phyloP scores from a whole-genome alignment of 2,329 filamentous ascomycete genomes.

The Nannizziopsis barbatae region DNA sequence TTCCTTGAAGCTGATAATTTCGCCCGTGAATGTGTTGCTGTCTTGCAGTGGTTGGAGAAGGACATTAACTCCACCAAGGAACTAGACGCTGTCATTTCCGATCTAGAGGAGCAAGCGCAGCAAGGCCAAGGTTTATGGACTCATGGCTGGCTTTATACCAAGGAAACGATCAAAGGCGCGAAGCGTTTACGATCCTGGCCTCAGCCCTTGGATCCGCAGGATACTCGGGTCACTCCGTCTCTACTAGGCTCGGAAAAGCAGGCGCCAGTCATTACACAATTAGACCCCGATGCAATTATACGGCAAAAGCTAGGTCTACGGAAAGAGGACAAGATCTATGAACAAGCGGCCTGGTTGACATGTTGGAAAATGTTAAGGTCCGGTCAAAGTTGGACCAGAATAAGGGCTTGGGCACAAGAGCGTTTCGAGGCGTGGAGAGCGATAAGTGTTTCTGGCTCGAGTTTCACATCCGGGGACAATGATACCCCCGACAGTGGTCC shows the following conservation, averaged over 20 bases:
- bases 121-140: slow-evolving; percentile 66
- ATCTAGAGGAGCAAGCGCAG: slow-evolving; percentile 64
- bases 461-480: slow-evolving; percentile 22
- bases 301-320: slow-evolving; percentile 68
- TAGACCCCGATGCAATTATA: slow-evolving; percentile 82
- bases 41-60: slow-evolving; percentile 77
- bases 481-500: slow-evolving; percentile 27
- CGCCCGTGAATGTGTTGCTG: slow-evolving; percentile 65
- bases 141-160: slow-evolving; percentile 86
- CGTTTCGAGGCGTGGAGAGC: slow-evolving; percentile 83
- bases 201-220: slow-evolving; percentile 53
- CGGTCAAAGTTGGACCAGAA: slow-evolving; percentile 60
- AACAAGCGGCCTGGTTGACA: slow-evolving; percentile 83
- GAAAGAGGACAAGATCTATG: slow-evolving; percentile 74
- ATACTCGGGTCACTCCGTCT: slow-evolving; percentile 45
- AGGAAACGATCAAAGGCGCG: slow-evolving; percentile 75
- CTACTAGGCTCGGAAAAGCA: slow-evolving; percentile 48
- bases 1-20: slow-evolving; percentile 63
- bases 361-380: slow-evolving; percentile 86
- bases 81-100: slow-evolving; percentile 63
- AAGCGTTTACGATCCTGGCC: slow-evolving; percentile 65
- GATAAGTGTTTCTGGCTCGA: slow-evolving; percentile 59
- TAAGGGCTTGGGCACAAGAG: slow-evolving; percentile 77
- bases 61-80: slow-evolving; percentile 57
- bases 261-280: slow-evolving; percentile 64